Percentiles rank a stretch among this genome's conserved stretches.
Conservation (phyloP, 2,329 filamentous ascomycete genomes). For the Pseudogymnoascus sp. region DNA sequence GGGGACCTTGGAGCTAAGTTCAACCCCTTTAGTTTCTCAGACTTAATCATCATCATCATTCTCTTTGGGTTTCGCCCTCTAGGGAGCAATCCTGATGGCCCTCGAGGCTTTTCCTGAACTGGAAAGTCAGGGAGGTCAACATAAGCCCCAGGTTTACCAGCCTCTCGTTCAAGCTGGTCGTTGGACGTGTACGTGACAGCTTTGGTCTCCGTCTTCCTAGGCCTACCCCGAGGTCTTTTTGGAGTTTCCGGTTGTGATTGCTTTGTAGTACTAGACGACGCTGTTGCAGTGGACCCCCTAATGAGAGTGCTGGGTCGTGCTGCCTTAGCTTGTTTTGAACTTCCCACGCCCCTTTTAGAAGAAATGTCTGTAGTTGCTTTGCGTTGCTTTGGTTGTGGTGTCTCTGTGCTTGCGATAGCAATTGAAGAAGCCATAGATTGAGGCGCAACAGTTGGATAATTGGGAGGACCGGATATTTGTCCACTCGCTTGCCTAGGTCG, state of each 20-base stretch:
- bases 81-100: neutral
- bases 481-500: conserved; percentile 6
- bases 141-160: conserved; percentile 17
- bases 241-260: neutral
- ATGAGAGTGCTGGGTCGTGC: neutral
- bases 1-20: conserved; percentile 10
- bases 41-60: conserved; percentile 16
- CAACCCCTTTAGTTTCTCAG: conserved; percentile 12
- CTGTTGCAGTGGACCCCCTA: neutral
- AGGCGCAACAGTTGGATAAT: neutral
- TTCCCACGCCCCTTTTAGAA: neutral
- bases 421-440: neutral
- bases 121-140: conserved; percentile 12
- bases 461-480: neutral
- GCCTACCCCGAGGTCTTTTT: neutral
- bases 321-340: neutral
- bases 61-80: conserved; percentile 9
- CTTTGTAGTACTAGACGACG: neutral
- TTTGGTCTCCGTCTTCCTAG: neutral
- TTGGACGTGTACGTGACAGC: neutral
- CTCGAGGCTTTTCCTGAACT: neutral
- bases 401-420: neutral
- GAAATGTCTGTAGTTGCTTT: neutral
- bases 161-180: conserved; percentile 16
- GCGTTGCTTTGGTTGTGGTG: neutral